Conservation (phyloP, 192 early-diverging fungal genomes). For the Allomyces javanicus region DNA sequence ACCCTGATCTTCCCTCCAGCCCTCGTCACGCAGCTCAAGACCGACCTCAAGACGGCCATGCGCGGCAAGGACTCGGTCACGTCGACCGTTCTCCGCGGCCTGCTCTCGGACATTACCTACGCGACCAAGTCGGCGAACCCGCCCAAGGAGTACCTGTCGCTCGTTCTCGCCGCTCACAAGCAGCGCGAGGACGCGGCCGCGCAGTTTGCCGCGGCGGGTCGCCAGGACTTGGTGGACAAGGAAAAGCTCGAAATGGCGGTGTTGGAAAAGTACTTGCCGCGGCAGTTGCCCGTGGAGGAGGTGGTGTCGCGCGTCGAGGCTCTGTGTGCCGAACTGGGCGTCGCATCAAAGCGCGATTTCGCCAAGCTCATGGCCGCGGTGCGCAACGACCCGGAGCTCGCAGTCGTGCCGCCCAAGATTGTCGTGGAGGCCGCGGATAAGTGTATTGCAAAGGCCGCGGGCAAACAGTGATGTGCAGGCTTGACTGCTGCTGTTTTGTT, state of each 20-base stretch:
- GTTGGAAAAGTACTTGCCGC: background rate
- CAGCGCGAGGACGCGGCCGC: background rate
- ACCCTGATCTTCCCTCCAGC: too few relatives aligned
- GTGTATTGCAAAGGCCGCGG: too few relatives aligned
- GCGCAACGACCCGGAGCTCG: too few relatives aligned
- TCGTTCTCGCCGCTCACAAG: background rate
- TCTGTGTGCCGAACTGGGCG: background rate
- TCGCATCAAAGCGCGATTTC: background rate
- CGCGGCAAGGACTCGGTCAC: background rate
- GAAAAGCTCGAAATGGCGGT: background rate
- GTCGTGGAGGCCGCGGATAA: too few relatives aligned
- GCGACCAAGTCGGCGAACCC: background rate
- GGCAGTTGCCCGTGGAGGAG: background rate
- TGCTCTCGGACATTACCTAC: background rate
- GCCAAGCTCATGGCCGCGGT: too few relatives aligned
- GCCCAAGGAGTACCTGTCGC: background rate
- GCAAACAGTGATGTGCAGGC: too few relatives aligned
- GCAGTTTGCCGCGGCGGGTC: background rate
- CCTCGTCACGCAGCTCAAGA: background rate
- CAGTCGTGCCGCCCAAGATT: too few relatives aligned
- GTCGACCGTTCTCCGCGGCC: background rate
- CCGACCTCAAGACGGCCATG: background rate
- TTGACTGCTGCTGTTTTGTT: too few relatives aligned
- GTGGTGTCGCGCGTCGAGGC: background rate
- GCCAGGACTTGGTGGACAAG: background rate